A percentile compares a stretch with the other conserved stretches of the same genome.
These are phyloP conservation scores for Cryoendolithus antarcticus DNA, from an alignment of 2,329 filamentous ascomycete species.

Conservation along the genomic window DNA sequence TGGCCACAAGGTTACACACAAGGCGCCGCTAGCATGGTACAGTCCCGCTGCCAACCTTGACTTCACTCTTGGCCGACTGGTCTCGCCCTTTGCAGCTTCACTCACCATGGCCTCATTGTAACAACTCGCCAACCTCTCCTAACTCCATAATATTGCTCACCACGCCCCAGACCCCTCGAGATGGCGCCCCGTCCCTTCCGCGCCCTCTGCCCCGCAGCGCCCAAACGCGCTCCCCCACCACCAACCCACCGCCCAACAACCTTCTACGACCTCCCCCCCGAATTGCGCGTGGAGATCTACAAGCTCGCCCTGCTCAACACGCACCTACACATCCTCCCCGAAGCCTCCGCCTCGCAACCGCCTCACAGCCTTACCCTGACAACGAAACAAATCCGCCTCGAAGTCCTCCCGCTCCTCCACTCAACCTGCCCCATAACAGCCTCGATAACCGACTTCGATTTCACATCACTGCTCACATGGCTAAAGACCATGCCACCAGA, in stretches of 20 bases:
- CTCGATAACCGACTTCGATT: conserved; percentile 21
- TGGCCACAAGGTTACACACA: no score
- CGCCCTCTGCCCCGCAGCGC: conserved; percentile 2
- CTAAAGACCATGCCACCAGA: conserved; percentile 17
- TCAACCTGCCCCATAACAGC: conserved; percentile 17
- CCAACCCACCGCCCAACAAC: not conserved
- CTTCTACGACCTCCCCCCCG: conserved; percentile 21
- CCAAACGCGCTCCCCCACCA: not conserved
- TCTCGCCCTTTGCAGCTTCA: no score
- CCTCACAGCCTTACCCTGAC: conserved; percentile 16
- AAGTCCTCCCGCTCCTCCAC: conserved; percentile 21
- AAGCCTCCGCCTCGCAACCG: conserved; percentile 4
- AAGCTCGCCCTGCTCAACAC: conserved; percentile 18
- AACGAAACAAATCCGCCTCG: conserved; percentile 18
- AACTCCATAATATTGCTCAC: no score
- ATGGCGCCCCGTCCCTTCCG: not conserved
- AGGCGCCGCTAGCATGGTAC: no score
- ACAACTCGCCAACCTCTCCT: no score
- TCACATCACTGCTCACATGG: conserved; percentile 18
- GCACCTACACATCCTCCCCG: conserved; percentile 17
- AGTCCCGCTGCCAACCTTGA: no score
- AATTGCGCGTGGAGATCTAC: conserved; percentile 22
- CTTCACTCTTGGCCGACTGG: no score
- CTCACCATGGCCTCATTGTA: no score
- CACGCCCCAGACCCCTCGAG: no score